phyloP scores from a whole-genome alignment of 2,329 filamentous ascomycete genomes.

The Fusarium globosum region DNA sequence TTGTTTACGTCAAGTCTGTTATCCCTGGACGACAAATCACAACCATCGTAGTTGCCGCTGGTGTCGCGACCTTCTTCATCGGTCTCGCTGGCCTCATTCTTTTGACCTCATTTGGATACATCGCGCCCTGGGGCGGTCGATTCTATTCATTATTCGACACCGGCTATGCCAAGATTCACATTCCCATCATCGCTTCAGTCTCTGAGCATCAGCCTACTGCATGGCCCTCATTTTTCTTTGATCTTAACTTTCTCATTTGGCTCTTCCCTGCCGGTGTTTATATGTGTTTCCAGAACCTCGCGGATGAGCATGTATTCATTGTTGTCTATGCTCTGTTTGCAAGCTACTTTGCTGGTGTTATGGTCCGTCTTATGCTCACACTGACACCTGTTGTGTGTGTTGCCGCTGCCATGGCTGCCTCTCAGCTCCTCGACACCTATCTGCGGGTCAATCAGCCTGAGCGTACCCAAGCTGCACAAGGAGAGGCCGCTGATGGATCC shows the following conservation, averaged over 20 bases:
- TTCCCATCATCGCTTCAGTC: slow-evolving; percentile 99
- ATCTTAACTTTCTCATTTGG: slow-evolving; percentile 98
- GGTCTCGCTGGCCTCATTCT: slow-evolving; percentile 81
- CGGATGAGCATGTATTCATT: slow-evolving; percentile 97
- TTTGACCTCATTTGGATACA: slow-evolving; percentile 89
- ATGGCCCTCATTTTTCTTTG: slow-evolving; percentile 99
- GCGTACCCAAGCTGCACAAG: slow-evolving; percentile 55
- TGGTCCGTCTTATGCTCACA: slow-evolving; percentile 99
- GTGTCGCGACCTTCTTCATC: slow-evolving; percentile 79
- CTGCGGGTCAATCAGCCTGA: slow-evolving; percentile 73
- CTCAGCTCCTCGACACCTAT: slow-evolving; percentile 89
- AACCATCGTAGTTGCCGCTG: slow-evolving; percentile 81
- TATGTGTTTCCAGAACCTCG: slow-evolving; percentile 93
- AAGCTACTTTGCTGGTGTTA: slow-evolving; percentile 98
- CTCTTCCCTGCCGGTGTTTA: slow-evolving; percentile 98
- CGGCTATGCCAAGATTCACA: slow-evolving; percentile 98
- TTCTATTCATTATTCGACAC: slow-evolving; percentile 99
- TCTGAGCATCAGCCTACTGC: slow-evolving; percentile 99
- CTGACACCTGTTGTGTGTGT: slow-evolving; percentile 97
- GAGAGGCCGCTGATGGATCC: slow-evolving; percentile 60
- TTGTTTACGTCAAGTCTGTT: slow-evolving; percentile 89
- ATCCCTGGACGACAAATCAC: slow-evolving; percentile 95
- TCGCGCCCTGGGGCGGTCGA: slow-evolving; percentile 96
- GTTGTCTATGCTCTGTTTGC: slow-evolving; percentile 97
- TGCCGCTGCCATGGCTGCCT: slow-evolving; percentile 87